These are phyloP conservation scores for Mrakia gelida DNA, from an alignment of 768 basidiomycete species.

Conservation along the genomic window DNA sequence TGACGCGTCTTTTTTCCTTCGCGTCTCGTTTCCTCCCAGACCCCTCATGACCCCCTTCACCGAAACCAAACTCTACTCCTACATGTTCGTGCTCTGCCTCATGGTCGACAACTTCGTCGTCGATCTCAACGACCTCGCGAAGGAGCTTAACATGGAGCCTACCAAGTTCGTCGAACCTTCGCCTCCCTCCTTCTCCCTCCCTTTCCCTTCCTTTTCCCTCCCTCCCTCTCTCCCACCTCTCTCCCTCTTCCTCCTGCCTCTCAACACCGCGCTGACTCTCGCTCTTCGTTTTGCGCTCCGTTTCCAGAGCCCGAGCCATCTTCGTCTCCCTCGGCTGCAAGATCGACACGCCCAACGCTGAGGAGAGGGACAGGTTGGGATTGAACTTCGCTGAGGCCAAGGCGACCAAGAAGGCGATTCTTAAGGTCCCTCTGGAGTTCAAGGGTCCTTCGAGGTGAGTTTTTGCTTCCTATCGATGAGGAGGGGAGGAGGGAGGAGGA, in stretches of 20 bases:
- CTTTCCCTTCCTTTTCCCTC: neutral
- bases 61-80: constrained; percentile 66
- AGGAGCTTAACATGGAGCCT: constrained; percentile 65
- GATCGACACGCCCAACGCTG: constrained; percentile 54
- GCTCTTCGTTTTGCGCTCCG: too few species aligned
- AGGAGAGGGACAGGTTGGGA: constrained; percentile 66
- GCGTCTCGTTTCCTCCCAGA: constrained; percentile 37
- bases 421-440: constrained; percentile 74
- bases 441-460: constrained; percentile 27
- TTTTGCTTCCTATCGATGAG: too few species aligned
- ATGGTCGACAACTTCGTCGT: constrained; percentile 71
- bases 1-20: neutral
- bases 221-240: neutral
- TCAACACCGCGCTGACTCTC: too few species aligned
- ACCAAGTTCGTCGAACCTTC: constrained; percentile 54
- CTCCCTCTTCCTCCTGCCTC: constrained; percentile 12
- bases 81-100: constrained; percentile 76
- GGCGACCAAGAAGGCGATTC: constrained; percentile 61
- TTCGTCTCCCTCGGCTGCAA: constrained; percentile 82
- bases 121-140: constrained; percentile 63
- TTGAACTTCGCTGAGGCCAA: constrained; percentile 60
- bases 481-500: too few species aligned
- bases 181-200: neutral
- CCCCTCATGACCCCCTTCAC: constrained; percentile 61
- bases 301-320: constrained; percentile 61